Evolutionary conservation across 129 eudicot genomes (phyloP).

Genomic region (Pulicaria dysenterica): DNA sequence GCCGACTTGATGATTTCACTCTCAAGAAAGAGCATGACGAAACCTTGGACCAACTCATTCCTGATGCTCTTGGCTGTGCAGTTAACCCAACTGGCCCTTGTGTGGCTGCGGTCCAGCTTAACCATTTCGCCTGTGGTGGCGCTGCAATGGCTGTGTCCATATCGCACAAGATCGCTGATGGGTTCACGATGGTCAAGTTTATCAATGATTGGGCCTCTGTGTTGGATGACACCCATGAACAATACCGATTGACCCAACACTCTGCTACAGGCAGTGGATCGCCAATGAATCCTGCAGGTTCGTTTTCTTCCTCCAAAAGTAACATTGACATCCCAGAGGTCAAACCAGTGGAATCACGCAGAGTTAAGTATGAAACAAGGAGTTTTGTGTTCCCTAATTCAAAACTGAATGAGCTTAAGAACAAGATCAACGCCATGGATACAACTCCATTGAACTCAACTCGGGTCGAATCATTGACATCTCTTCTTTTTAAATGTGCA

Average conservation of each 20-base stretch:
- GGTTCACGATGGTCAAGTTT: not conserved
- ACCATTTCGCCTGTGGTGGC: slow-evolving; percentile 6
- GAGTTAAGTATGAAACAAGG: not conserved
- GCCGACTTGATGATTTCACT: not conserved
- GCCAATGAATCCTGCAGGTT: not conserved
- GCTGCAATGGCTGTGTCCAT: not conserved
- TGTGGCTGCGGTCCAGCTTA: not conserved
- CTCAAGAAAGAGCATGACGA: not conserved
- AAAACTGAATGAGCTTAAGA: slow-evolving; percentile 14
- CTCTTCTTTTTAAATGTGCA: slow-evolving; percentile 7
- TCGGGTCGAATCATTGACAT: slow-evolving; percentile 19
- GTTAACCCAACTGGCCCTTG: not conserved
- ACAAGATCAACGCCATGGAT: not conserved
- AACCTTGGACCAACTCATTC: not conserved
- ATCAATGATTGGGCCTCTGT: slow-evolving; percentile 14
- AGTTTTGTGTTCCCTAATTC: slow-evolving; percentile 27
- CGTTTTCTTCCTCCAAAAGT: not conserved
- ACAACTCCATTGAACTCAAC: not conserved
- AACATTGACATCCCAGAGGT: not conserved
- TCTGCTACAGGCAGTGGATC: not conserved
- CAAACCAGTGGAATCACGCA: not conserved
- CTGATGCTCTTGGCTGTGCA: not conserved
- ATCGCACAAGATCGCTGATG: slow-evolving; percentile 4
- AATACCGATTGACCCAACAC: too few relatives aligned
- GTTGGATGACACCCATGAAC: too few relatives aligned